Evolutionary conservation across 768 basidiomycete genomes (phyloP), one percentile per base, ranked within the genome.

Genomic region (Solioccasus polychromus): DNA sequence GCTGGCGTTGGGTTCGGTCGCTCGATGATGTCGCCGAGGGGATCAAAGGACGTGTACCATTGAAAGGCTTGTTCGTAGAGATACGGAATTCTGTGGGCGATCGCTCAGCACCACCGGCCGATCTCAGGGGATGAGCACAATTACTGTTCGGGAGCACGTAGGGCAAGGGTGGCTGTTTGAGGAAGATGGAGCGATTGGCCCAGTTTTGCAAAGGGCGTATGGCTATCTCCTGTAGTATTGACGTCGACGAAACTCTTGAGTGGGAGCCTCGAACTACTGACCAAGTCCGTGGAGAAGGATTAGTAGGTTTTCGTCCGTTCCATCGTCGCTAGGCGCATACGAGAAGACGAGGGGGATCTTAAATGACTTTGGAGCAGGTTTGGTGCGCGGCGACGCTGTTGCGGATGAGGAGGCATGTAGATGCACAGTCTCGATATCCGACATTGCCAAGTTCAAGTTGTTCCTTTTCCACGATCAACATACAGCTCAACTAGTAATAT

Each of bases 271-370:
- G n/a, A n/a, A n/a, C 11, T 22, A 52, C 77, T 45, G 51, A 90
- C 92, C 92, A 20, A 94, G 76, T 0, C 92, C 92, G 51, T 95
- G 92, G 8, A 95, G 70, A 25, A 95, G 73, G 48, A 95, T 74
- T 19, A 95, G 67, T 15, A 94, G 66, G 63, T 94, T 94, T 62
- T 90, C 85, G 54, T 94, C 90, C 8, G 80, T 85, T 35, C 89
- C 89, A 62, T 93, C 89, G 48, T 82, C 75, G 49, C 89, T 91
- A 12, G 89, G 72, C 5, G 69, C 50, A 63, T 93, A 95, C 3
- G 68, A 70, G 63, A 85, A 88, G 17, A 77, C 76, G 15, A 78
- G 73, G 2, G 77, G 68, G 35, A 85, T 71, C 15, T 60, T 62
- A 12, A 69, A 61, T 6, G 63, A 51, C 30, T 67, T 69, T 0